Base-by-base conservation (phyloP, 306 rosid species). In the Quillaja saponaria region DNA sequence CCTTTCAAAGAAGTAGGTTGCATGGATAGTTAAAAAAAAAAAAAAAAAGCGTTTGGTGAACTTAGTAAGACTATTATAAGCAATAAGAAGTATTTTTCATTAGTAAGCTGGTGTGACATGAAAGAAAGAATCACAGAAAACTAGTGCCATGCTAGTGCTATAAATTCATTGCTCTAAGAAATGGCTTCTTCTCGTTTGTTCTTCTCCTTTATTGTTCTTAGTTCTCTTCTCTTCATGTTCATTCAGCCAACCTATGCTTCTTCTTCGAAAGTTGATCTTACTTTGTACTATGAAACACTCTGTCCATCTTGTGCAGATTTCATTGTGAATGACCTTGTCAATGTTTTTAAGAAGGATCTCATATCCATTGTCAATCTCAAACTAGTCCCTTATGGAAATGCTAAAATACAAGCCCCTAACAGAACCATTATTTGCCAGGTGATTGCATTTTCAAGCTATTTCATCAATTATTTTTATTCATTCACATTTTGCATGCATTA, bases 341-440 rank as follows among this genome's bases (percentile, higher is more conserved):
- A 37, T 6, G 5, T 56, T 1, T 56, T 56, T 17, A 6, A 5
- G 28, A 41, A 34, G 31, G 61, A 56, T 37, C 25, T 56, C 13
- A 56, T 34, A 13, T n/a, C 7, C 46, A 35, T 56, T 37, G 28
- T 37, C 25, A 37, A 56, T 12, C 45, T 56, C 31, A 5, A 7
- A 9, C 46, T 56, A 15, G 45, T 35, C 37, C 61, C 47, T 34
- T 56, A 39, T 18, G 46, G 47, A 7, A 56, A 34, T 55, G 61
- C 61, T 34, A 20, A 8, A n/a, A 8, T 34, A 14, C 19, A 35
- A 16, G n/a, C n/a, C n/a, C 28, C 25, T 44, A 55, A 55, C 44
- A 35, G 34, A 10, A 55, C 44, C 25, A 37, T 55, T 17, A 34
- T 8, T 55, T 55, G 61, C 31, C 61, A 55, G 61, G 61, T 55